Percentiles rank a stretch among this genome's conserved stretches.
phyloP scores from a whole-genome alignment of 2,329 filamentous ascomycete species.

The Claviceps monticola region DNA sequence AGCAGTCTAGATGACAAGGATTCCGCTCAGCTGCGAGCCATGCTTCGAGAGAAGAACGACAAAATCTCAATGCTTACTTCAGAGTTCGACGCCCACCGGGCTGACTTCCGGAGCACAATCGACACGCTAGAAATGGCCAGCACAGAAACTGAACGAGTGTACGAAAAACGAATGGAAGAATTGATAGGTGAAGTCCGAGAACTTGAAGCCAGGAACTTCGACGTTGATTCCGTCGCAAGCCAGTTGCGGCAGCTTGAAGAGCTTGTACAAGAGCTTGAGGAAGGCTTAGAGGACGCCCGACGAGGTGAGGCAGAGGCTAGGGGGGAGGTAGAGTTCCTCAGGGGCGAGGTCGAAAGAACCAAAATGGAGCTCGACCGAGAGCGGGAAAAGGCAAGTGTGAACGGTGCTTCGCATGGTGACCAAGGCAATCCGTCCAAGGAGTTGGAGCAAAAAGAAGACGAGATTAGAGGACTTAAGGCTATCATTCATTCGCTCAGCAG shows the following conservation, averaged over 20 bases:
- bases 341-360: slow-evolving; percentile 87
- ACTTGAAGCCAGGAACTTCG: slow-evolving; percentile 66
- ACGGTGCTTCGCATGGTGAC: slow-evolving; percentile 26
- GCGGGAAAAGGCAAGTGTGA: slow-evolving; percentile 53
- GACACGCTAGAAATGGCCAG: slow-evolving; percentile 93
- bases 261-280: slow-evolving; percentile 89
- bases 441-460: slow-evolving; percentile 87
- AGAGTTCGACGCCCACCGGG: slow-evolving; percentile 88
- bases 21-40: slow-evolving; percentile 58
- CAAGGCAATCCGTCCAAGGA: slow-evolving; percentile 50
- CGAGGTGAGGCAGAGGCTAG: slow-evolving; percentile 90
- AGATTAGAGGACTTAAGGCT: slow-evolving; percentile 91
- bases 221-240: slow-evolving; percentile 79
- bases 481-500: slow-evolving; percentile 93
- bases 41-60: slow-evolving; percentile 89
- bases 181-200: slow-evolving; percentile 73
- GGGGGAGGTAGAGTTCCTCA: slow-evolving; percentile 87
- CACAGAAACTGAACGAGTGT: slow-evolving; percentile 88
- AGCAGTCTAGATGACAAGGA: slow-evolving; percentile 55
- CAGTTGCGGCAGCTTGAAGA: slow-evolving; percentile 95
- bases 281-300: slow-evolving; percentile 87
- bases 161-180: slow-evolving; percentile 83
- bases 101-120: slow-evolving; percentile 92
- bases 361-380: slow-evolving; percentile 78
- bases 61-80: slow-evolving; percentile 86